Evolutionary conservation across 2,329 filamentous ascomycete species (phyloP).

Genomic region (Talaromyces islandicus): DNA sequence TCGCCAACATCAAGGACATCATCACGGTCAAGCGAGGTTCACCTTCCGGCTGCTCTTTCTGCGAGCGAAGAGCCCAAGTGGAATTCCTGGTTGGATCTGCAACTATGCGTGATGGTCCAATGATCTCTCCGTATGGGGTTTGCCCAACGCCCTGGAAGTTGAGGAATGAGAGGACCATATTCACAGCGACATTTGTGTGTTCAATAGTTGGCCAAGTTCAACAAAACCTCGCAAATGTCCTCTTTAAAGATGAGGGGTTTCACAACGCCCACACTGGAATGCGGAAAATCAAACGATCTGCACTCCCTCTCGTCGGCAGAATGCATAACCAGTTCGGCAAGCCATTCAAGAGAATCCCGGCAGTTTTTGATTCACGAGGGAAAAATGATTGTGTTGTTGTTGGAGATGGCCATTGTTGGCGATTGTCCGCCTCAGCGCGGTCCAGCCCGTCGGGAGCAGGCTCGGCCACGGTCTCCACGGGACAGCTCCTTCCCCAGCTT

Average conservation of each 20-base stretch:
- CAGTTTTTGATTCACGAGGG: not conserved
- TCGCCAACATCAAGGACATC: conserved; percentile 10
- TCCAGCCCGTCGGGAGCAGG: not conserved
- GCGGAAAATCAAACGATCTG: not conserved
- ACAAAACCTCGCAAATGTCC: no score
- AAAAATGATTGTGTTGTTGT: not conserved
- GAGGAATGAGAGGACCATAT: conserved; percentile 9
- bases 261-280: not conserved
- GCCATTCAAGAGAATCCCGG: not conserved
- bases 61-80: conserved; percentile 4
- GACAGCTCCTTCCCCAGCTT: not conserved
- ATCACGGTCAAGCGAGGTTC: conserved; percentile 10
- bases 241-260: not conserved
- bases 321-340: not conserved
- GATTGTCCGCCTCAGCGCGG: not conserved
- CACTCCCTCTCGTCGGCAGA: not conserved
- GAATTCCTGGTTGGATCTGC: conserved; percentile 11
- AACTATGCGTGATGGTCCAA: conserved; percentile 13
- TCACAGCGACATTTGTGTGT: not conserved
- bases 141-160: conserved; percentile 7
- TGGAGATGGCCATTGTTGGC: not conserved
- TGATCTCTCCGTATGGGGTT: conserved; percentile 14
- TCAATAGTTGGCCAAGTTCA: not conserved
- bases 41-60: not conserved
- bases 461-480: not conserved